Conservation (phyloP, 495 filamentous ascomycete genomes). For the Penicillium flavigenum region DNA sequence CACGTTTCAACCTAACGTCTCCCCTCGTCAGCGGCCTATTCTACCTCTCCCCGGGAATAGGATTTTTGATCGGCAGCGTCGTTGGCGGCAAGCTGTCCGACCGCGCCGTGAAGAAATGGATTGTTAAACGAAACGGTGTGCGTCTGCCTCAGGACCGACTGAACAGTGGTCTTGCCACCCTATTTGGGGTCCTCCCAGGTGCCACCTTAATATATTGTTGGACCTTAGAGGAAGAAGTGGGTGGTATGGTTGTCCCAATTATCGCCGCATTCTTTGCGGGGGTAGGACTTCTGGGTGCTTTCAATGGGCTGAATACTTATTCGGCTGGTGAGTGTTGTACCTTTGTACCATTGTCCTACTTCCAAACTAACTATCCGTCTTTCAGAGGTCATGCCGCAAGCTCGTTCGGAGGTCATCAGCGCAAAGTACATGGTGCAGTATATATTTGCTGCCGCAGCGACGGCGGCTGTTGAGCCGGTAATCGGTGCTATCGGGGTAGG, state of each 20-base stretch:
- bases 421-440: constrained; percentile 74
- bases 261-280: constrained; percentile 68
- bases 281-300: constrained; percentile 66
- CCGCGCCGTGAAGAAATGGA: constrained; percentile 61
- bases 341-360: background rate
- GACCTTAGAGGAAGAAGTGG: constrained; percentile 60
- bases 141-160: constrained; percentile 72
- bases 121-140: constrained; percentile 53
- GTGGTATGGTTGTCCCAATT: constrained; percentile 67
- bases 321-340: constrained; percentile 60
- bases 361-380: background rate
- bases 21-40: constrained; percentile 71
- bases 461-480: constrained; percentile 62
- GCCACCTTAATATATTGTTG: constrained; percentile 70
- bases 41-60: constrained; percentile 71
- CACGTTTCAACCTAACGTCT: constrained; percentile 65
- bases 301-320: constrained; percentile 73
- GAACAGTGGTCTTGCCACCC: constrained; percentile 60
- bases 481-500: constrained; percentile 68
- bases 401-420: constrained; percentile 65
- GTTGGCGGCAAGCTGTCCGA: constrained; percentile 70
- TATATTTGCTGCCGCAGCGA: constrained; percentile 63
- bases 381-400: constrained; percentile 42
- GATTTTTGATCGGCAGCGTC: constrained; percentile 68
- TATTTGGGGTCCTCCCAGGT: constrained; percentile 60